Base-by-base conservation (phyloP, 2,329 filamentous ascomycete species). In the Chaetomium globosum region DNA sequence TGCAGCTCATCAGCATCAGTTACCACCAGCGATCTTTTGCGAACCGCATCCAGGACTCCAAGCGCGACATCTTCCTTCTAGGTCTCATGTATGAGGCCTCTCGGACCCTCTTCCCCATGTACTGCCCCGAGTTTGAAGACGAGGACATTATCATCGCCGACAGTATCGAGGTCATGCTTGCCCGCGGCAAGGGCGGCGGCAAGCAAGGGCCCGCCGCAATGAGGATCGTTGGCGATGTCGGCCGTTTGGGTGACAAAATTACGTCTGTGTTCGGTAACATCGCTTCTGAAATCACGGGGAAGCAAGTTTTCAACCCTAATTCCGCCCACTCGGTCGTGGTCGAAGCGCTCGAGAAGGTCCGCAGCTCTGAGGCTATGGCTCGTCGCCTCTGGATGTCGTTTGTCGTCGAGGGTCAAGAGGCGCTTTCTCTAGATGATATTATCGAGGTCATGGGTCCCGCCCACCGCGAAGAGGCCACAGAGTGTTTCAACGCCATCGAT, bases 361-460 rank as follows among this genome's bases (percentile, higher is more conserved):
- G 85, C 66, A 91, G 92, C 7, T 92, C 93, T 0, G 93, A 98
- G 76, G 95, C 95, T n/a, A 81, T 98, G 65, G 93, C 92, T n/a
- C 89, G 87, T 71, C 90, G 95, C 73, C 89, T 98, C 68, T 98
- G 95, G 95, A 96, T 97, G 92, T 97, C 93, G 0, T 96, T 97
- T 75, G 95, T 97, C 1, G 87, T 95, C 4, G 94, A 98, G 77
- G 93, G 92, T 71, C 88, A 88, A 65, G 92, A 97, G 49, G 82
- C 89, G 0, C 82, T 99, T 9, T 91, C 85, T 70, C 78, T 85
- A 9, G 92, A 97, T 4, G 95, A 99, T 74, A 84, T 99, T 46
- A 75, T 88, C 33, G 94, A 98, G 75, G 94, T 98, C 10, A 88
- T 99, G 65, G 94, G 94, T 2, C 80, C 85, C 0, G 85, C 86